Base-by-base conservation (phyloP, 176 grass and related monocot genomes). In the Tillandsia leiboldiana region DNA sequence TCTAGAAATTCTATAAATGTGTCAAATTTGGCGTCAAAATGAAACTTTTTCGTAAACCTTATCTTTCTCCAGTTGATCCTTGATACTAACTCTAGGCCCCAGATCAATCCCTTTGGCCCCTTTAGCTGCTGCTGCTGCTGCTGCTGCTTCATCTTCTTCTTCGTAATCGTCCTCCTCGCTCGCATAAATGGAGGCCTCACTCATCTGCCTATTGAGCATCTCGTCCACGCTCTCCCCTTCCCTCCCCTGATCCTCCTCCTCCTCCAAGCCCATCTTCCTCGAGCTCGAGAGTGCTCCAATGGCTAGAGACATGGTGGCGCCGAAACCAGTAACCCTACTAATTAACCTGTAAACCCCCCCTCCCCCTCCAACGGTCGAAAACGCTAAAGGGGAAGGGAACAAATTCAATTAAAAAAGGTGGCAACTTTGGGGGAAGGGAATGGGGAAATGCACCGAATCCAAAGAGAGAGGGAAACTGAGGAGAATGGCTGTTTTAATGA, bases 51-150 rank as follows among this genome's bases (percentile, higher is more conserved):
- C 4, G 48, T 26, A 22, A 23, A 77, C 75, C 65, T 77, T 77
- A 23, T 77, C 75, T 59, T 77, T 77, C 65, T 77, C 75, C 7
- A 77, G 27, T 42, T 77, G 75, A 15, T 69, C 75, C 49, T 77
- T 77, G 65, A 77, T 28, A 53, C 75, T 77, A 53, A 77, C 66
- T 53, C 61, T 29, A 28, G 75, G 75, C 5, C 75, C 75, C 53
- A 77, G n/a, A 67, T 77, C 75, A 62, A 77, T 59, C 9, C 22
- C 53, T 27, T 61, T 62, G 29, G 15, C 20, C 1, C 11, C 51
- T 68, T 77, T 77, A 14, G 20, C 26, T 10, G 50, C 65, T 0
- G 69, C 50, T 1, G 18, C 26, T 10, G 50, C 65, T 0, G 68
- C 64, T 2, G 20, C 26, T 10, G 50, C 65, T 0, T 77, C 64